Percentiles rank a stretch among this genome's conserved stretches.
These are phyloP conservation scores for Geotrichum siamense DNA, from an alignment of 1,139 yeast genomes.

Conservation along the genomic window DNA sequence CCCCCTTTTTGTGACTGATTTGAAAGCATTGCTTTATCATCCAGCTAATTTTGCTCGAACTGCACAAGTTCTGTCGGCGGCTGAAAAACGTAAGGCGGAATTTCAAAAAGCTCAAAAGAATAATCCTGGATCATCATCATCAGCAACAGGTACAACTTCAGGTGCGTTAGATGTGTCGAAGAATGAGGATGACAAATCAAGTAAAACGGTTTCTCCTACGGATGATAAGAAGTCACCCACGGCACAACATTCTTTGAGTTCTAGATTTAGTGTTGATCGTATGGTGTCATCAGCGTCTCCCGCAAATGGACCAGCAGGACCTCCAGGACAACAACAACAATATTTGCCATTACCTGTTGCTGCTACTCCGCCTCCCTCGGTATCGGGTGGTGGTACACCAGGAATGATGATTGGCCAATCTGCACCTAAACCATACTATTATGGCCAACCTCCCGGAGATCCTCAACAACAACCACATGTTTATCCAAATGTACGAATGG, in stretches of 20 bases:
- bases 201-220: slow-evolving; percentile 10
- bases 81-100: slow-evolving; percentile 22
- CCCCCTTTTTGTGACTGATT: slow-evolving; percentile 81
- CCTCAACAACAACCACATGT: slow-evolving; percentile 4
- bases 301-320: slow-evolving; percentile 1
- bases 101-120: slow-evolving; percentile 13
- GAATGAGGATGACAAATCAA: background rate
- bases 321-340: slow-evolving; percentile 1
- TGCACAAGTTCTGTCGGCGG: slow-evolving; percentile 21
- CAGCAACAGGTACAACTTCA: too few relatives aligned
- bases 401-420: slow-evolving; percentile 4
- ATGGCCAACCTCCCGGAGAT: slow-evolving; percentile 4
- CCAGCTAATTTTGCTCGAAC: slow-evolving; percentile 29
- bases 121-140: background rate
- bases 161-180: background rate
- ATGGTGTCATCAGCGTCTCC: slow-evolving; percentile 12
- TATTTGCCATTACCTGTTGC: slow-evolving; percentile 11
- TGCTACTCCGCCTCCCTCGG: slow-evolving; percentile 13
- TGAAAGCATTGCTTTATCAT: slow-evolving; percentile 54
- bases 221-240: slow-evolving; percentile 9
- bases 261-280: slow-evolving; percentile 14
- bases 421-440: slow-evolving; percentile 9
- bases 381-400: slow-evolving; percentile 1
- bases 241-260: slow-evolving; percentile 11
- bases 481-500: too few relatives aligned